Evolutionary conservation across 2,329 filamentous ascomycete species (phyloP), one percentile per base, ranked within the genome.

Genomic region (Ceratocystis cubensis): DNA sequence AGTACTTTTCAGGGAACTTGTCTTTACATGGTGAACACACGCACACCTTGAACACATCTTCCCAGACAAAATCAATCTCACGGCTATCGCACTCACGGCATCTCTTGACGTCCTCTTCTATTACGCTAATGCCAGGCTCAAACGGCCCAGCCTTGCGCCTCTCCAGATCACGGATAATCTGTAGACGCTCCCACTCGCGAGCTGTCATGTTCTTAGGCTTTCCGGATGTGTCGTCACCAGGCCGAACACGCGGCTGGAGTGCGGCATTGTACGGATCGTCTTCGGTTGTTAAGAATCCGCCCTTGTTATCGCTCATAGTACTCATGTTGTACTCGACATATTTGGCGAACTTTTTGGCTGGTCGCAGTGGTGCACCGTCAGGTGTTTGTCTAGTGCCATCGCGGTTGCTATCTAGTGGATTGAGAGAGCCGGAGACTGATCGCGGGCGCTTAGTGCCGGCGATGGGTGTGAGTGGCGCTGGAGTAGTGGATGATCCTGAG

Each of bases 251-350:
- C 75, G 70, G 77, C 66, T 67, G 76, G 71, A 86, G 84, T 7
- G 87, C 89, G 70, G 87, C 87, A 73, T 96, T 96, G 74, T 88
- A 85, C 0, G 94, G 94, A 75, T 99, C 94, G 73, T 99, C 94
- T 69, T 93, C 89, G 0, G 84, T 82, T n/a, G 88, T 89, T 70
- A 99, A 77, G 75, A 99, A 99, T 0, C 94, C 94, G 69, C 94
- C 94, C 74, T 96, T 96, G 0, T 93, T 97, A 75, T 99, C 94
- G 5, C 88, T 95, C 91, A 99, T 97, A 77, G 93, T 88, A 74
- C 89, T 93, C 77, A 99, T 94, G 75, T 99, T 94, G 77, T 96
- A 97, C 73, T 99, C 94, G 73, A 99, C 92, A 74, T 88, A 97
- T 75, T 94, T 93, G 69, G 89, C 85, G 71, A 97, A 96, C 73